Conservation (phyloP, 2,329 filamentous ascomycete species). For the Colletotrichum australisinense region DNA sequence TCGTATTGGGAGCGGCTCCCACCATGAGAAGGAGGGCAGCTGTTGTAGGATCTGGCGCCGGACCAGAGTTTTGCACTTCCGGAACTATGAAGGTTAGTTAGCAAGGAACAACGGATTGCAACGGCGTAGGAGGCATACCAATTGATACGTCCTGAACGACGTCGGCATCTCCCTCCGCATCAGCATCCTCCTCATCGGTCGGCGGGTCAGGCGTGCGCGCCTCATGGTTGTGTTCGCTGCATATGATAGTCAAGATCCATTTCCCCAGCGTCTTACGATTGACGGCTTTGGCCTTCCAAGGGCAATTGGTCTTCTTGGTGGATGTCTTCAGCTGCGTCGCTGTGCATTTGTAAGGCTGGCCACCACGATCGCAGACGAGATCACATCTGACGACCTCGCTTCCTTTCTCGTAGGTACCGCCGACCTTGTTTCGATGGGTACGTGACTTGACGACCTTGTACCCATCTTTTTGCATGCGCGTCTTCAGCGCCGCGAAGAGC, state of each 20-base stretch:
- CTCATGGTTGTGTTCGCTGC: constrained; percentile 58
- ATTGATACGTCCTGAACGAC: constrained; percentile 41
- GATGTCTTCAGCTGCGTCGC: constrained; percentile 58
- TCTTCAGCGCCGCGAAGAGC: constrained; percentile 52
- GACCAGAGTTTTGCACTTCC: neutral
- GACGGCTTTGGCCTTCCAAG: constrained; percentile 59
- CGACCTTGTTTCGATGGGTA: constrained; percentile 54
- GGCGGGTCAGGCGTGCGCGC: constrained; percentile 56
- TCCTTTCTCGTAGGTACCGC: constrained; percentile 52
- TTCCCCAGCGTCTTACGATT: constrained; percentile 55
- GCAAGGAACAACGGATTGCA: neutral
- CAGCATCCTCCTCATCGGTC: constrained; percentile 48
- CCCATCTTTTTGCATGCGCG: constrained; percentile 55
- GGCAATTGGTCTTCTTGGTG: constrained; percentile 59
- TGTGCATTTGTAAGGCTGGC: constrained; percentile 55
- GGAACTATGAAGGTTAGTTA: constrained; percentile 24
- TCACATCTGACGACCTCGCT: constrained; percentile 57
- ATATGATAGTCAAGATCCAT: constrained; percentile 57
- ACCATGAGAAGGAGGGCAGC: constrained; percentile 51
- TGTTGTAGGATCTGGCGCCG: constrained; percentile 47
- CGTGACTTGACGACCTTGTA: constrained; percentile 59
- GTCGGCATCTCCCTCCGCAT: constrained; percentile 39
- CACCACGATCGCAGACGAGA: constrained; percentile 58
- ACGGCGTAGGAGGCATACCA: neutral
- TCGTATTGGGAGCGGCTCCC: constrained; percentile 50